These are phyloP conservation scores for Oenanthe javanica DNA, from an alignment of 140 eudicot species.

Conservation along the genomic window DNA sequence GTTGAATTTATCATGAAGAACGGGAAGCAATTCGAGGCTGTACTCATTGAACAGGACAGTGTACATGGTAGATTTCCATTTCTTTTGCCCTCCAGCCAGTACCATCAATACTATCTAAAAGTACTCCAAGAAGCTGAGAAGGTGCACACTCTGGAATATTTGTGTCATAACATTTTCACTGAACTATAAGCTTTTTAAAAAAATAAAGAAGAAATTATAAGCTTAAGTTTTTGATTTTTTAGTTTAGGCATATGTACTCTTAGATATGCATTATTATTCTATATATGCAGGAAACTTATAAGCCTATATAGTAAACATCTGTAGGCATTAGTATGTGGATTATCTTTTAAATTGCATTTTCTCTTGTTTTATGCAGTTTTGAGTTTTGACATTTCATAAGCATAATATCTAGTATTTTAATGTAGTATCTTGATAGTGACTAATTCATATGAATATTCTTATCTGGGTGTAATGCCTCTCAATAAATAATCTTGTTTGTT, in stretches of 20 bases:
- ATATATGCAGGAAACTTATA: neutral
- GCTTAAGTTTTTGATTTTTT: neutral
- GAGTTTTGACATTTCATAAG: neutral
- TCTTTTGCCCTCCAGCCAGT: conserved; percentile 69
- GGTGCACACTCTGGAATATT: conserved; percentile 35
- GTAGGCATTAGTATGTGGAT: neutral
- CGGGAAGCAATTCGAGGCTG: conserved; percentile 88
- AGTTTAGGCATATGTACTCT: neutral
- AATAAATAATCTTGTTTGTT: too few relatives aligned
- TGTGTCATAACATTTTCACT: neutral
- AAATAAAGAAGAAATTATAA: neutral
- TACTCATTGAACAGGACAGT: conserved; percentile 78
- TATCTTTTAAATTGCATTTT: neutral
- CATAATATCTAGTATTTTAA: neutral
- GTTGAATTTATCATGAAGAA: conserved; percentile 71
- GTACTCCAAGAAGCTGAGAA: conserved; percentile 67
- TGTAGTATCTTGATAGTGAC: neutral
- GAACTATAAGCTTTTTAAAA: neutral
- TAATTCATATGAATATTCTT: neutral
- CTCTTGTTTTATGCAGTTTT: neutral
- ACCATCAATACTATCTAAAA: conserved; percentile 72
- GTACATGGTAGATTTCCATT: conserved; percentile 82
- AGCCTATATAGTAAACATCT: neutral
- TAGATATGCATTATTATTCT: neutral
- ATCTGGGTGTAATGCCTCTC: neutral